Percentiles rank a stretch among this genome's conserved stretches.
phyloP scores from a whole-genome alignment of 1,284 basidiomycete species.

The Grifola frondosa region DNA sequence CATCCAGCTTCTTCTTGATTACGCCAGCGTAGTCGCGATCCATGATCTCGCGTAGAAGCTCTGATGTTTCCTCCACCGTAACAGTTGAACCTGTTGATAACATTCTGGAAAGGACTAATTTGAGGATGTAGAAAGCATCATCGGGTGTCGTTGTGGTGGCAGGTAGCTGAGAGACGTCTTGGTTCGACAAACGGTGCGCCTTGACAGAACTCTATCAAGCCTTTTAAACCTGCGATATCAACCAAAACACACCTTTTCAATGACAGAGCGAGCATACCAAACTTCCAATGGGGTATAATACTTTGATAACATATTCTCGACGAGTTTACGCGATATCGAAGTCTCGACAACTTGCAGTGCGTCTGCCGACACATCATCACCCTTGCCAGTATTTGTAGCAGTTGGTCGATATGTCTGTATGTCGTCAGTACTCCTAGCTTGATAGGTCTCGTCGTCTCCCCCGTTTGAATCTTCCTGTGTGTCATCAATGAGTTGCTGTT shows the following conservation, averaged over 20 bases:
- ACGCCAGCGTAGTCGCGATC: conserved; percentile 80
- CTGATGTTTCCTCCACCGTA: conserved; percentile 59
- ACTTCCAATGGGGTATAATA: conserved; percentile 90
- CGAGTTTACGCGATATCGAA: conserved; percentile 56
- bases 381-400: conserved; percentile 6
- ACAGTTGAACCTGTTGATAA: conserved; percentile 70
- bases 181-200: conserved; percentile 70
- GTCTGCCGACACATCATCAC: conserved; percentile 7
- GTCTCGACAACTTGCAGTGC: conserved; percentile 43
- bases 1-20: conserved; percentile 82
- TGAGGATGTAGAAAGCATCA: conserved; percentile 93
- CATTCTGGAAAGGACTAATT: conserved; percentile 74
- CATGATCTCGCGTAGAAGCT: conserved; percentile 68
- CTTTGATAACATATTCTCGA: conserved; percentile 67
- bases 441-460: conserved; percentile 14
- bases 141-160: conserved; percentile 78
- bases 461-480: conserved; percentile 18
- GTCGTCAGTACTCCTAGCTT: neutral
- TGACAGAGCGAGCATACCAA: conserved; percentile 88
- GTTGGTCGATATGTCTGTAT: neutral
- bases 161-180: conserved; percentile 67
- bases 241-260: conserved; percentile 72
- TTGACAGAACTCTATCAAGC: conserved; percentile 24
- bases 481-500: neutral
- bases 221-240: neutral